These are phyloP conservation scores for Ploettnerulaceae sp. DNA, from an alignment of 2,329 filamentous ascomycete genomes.

Conservation along the genomic window DNA sequence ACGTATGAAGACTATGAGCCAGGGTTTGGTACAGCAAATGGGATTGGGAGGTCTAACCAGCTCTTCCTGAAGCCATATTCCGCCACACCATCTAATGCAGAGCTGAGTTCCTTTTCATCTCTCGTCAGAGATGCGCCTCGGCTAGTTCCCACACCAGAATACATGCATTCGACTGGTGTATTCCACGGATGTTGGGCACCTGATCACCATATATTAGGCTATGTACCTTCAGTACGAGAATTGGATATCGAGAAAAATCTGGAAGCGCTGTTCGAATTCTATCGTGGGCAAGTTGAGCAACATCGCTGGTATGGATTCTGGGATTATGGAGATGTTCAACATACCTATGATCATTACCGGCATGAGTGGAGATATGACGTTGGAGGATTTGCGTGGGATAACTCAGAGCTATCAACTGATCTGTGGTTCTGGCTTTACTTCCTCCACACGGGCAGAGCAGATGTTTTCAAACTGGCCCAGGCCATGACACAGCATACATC, in stretches of 20 bases:
- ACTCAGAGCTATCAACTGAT: slow-evolving; percentile 58
- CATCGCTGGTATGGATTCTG: slow-evolving; percentile 59
- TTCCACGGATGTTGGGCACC: slow-evolving; percentile 7
- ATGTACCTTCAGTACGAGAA: not conserved
- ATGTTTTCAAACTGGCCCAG: slow-evolving; percentile 55
- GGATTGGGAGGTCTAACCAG: slow-evolving; percentile 54
- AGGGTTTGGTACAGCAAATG: slow-evolving; percentile 51
- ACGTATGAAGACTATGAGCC: slow-evolving; percentile 60
- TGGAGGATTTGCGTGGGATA: slow-evolving; percentile 61
- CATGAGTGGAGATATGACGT: slow-evolving; percentile 60
- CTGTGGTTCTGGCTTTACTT: slow-evolving; percentile 61
- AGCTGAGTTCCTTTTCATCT: slow-evolving; percentile 40
- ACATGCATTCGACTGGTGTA: slow-evolving; percentile 43
- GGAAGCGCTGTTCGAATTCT: slow-evolving; percentile 52
- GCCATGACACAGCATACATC: slow-evolving; percentile 52
- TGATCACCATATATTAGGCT: not conserved
- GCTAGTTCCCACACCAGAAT: slow-evolving; percentile 43
- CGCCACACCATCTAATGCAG: slow-evolving; percentile 45
- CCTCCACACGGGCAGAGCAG: slow-evolving; percentile 51
- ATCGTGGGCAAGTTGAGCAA: slow-evolving; percentile 50
- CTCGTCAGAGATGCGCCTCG: slow-evolving; percentile 49
- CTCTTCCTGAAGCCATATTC: slow-evolving; percentile 49
- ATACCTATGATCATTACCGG: slow-evolving; percentile 54
- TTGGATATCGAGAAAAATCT: slow-evolving; percentile 45
- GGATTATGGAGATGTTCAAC: slow-evolving; percentile 58